These are phyloP conservation scores for Evansstolkia leycettana DNA, from an alignment of 495 filamentous ascomycete genomes.

Conservation along the genomic window DNA sequence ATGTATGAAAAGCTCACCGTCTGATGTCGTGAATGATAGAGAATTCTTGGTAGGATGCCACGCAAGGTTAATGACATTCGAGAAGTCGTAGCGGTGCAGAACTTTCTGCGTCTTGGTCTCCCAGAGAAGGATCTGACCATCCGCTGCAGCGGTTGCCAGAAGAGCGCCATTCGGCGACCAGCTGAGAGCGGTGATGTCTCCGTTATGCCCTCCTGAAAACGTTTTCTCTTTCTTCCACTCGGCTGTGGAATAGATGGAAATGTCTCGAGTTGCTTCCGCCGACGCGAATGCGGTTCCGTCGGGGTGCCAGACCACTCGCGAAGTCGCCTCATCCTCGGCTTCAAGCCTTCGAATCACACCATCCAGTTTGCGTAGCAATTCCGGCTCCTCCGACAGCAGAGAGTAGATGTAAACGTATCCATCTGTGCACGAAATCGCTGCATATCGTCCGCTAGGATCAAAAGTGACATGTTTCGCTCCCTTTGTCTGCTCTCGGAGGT, in stretches of 20 bases:
- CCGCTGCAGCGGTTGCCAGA: constrained; percentile 68
- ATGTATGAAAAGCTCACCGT: constrained; percentile 85
- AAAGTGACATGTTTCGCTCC: constrained; percentile 85
- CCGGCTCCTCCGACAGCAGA: constrained; percentile 63
- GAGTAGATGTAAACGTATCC: constrained; percentile 86
- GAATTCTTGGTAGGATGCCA: constrained; percentile 90
- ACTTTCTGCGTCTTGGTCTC: constrained; percentile 77
- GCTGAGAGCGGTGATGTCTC: constrained; percentile 72
- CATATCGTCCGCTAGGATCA: constrained; percentile 63
- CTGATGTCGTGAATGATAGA: constrained; percentile 76
- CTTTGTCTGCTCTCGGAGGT: constrained; percentile 68
- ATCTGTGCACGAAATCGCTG: constrained; percentile 77
- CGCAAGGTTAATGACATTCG: constrained; percentile 67
- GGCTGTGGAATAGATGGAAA: constrained; percentile 72
- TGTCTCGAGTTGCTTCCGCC: constrained; percentile 70
- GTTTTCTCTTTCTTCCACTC: constrained; percentile 75
- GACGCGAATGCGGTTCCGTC: constrained; percentile 86
- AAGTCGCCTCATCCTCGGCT: constrained; percentile 62
- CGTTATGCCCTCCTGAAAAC: constrained; percentile 69
- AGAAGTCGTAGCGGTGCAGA: constrained; percentile 50
- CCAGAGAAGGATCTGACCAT: constrained; percentile 79
- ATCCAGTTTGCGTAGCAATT: constrained; percentile 70
- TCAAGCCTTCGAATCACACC: constrained; percentile 72
- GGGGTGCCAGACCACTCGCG: constrained; percentile 79
- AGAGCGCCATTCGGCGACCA: constrained; percentile 95